Evolutionary conservation across 1,284 basidiomycete genomes (phyloP).

Genomic region (Microbotryomycetes sp.): DNA sequence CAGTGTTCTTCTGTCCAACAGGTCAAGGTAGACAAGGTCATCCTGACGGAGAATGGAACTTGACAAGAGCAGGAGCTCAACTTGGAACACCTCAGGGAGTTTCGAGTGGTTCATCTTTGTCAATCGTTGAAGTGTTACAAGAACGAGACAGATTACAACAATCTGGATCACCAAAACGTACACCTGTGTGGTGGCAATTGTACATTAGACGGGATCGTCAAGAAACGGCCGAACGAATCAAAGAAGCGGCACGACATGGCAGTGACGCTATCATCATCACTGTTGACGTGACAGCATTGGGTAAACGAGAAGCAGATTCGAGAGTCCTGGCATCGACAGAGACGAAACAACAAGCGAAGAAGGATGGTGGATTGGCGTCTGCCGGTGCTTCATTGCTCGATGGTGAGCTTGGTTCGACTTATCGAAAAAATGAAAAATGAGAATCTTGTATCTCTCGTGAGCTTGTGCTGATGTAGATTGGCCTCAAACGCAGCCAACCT

Average conservation of each 20-base stretch:
- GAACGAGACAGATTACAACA: conserved; percentile 20
- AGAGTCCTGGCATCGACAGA: neutral
- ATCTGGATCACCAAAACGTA: neutral
- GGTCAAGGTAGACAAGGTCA: conserved; percentile 48
- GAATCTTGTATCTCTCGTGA: no score
- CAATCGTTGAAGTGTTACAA: conserved; percentile 47
- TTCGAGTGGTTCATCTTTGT: conserved; percentile 45
- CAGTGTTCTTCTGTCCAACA: conserved; percentile 77
- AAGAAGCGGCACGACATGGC: conserved; percentile 41
- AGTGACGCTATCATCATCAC: conserved; percentile 47
- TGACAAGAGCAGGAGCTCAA: conserved; percentile 44
- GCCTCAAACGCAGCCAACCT: no score
- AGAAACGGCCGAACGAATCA: conserved; percentile 43
- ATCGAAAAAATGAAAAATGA: no score
- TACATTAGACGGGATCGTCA: conserved; percentile 42
- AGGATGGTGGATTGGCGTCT: conserved; percentile 1
- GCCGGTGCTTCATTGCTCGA: neutral
- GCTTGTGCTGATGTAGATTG: no score
- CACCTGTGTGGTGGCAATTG: conserved; percentile 37
- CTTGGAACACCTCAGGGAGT: conserved; percentile 45
- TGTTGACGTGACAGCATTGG: conserved; percentile 46
- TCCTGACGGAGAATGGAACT: conserved; percentile 48
- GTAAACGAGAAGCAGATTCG: conserved; percentile 40
- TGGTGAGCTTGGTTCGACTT: conserved; percentile 2
- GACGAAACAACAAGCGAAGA: conserved; percentile 1